A percentile compares a stretch with the other conserved stretches of the same genome.
Evolutionary conservation across 2,329 filamentous ascomycete genomes (phyloP).

Genomic region (Acrodontium crateriforme): DNA sequence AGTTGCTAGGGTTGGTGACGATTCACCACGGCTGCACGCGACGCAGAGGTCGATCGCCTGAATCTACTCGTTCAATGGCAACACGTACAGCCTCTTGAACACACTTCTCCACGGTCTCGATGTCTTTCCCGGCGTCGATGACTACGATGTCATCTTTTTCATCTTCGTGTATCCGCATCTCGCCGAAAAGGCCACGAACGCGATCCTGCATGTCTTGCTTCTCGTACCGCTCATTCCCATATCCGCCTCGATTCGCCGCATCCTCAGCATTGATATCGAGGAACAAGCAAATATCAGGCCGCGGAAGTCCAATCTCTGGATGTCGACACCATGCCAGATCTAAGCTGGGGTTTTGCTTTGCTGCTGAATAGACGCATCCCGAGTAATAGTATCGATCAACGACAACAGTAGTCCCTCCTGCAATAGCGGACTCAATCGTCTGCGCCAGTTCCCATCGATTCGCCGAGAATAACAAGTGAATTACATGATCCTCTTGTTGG

Average conservation of each 20-base stretch:
- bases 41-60: background rate
- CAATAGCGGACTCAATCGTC: conserved; percentile 34
- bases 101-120: conserved; percentile 37
- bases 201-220: conserved; percentile 65
- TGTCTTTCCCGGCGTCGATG: conserved; percentile 39
- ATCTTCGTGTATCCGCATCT: conserved; percentile 29
- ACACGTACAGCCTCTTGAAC: conserved; percentile 14
- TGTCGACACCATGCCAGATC: conserved; percentile 66
- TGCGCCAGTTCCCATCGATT: conserved; percentile 67
- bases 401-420: conserved; percentile 58
- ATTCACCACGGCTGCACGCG: conserved; percentile 3
- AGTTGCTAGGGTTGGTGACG: background rate
- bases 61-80: conserved; percentile 4
- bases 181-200: conserved; percentile 60
- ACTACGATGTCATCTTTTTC: conserved; percentile 39
- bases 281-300: conserved; percentile 78
- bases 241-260: conserved; percentile 67
- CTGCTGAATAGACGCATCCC: conserved; percentile 82
- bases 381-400: conserved; percentile 93
- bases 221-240: conserved; percentile 82
- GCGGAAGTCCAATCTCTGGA: conserved; percentile 74
- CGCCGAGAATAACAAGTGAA: conserved; percentile 79
- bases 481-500: conserved; percentile 72
- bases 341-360: conserved; percentile 62
- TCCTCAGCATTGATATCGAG: conserved; percentile 64